Evolutionary conservation across 306 rosid genomes (phyloP).

Genomic region (Rosa persica): DNA sequence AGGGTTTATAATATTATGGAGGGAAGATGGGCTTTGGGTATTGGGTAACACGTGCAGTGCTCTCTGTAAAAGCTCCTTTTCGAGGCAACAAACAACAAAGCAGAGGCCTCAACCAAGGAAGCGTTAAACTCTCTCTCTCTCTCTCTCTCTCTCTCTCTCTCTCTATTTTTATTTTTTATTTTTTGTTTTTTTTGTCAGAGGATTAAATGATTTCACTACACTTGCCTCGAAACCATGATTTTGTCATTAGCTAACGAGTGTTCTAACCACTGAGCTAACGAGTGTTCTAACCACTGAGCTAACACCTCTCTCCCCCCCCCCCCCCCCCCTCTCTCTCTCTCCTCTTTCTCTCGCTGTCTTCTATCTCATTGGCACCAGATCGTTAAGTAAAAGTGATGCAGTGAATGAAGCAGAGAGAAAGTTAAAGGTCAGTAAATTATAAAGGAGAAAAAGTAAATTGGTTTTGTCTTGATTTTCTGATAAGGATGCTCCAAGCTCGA

Average conservation of each 20-base stretch:
- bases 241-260: too few species aligned
- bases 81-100: conserved; percentile 74
- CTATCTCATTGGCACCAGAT: conserved; percentile 29
- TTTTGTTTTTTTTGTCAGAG: too few species aligned
- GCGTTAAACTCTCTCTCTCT: conserved; percentile 36
- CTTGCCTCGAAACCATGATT: too few species aligned
- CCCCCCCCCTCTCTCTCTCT: conserved; percentile 26
- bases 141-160: conserved; percentile 12
- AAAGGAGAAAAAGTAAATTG: conserved; percentile 12
- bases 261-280: too few species aligned
- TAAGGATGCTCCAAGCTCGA: conserved; percentile 57
- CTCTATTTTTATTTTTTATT: too few species aligned
- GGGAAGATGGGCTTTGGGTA: conserved; percentile 53
- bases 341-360: conserved; percentile 6
- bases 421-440: conserved; percentile 10
- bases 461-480: conserved; percentile 52
- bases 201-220: too few species aligned
- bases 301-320: too few species aligned
- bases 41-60: conserved; percentile 87
- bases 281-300: too few species aligned
- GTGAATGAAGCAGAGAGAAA: conserved; percentile 37
- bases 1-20: conserved; percentile 47
- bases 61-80: conserved; percentile 63
- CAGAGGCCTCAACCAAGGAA: conserved; percentile 46
- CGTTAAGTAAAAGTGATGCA: conserved; percentile 21